Conservation (phyloP, 345 rosid genomes). For the Gossypium sturtianum region DNA sequence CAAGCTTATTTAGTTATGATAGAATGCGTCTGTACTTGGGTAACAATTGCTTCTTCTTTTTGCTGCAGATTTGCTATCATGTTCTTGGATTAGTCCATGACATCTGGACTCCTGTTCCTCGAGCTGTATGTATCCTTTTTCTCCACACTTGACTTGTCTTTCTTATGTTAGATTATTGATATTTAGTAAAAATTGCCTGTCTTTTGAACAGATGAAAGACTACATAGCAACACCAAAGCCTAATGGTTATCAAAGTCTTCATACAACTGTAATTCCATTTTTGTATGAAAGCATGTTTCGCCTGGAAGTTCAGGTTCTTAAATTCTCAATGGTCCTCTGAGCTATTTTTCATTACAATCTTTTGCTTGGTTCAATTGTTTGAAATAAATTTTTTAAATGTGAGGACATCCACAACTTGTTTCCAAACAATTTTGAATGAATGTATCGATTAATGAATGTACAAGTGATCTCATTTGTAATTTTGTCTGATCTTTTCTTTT, state of each 20-base stretch:
- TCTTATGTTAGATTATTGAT: constrained; percentile 2
- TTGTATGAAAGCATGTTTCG: constrained; percentile 88
- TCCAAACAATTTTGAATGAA: not conserved
- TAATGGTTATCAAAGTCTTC: constrained; percentile 97
- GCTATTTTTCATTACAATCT: not conserved
- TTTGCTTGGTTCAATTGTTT: not conserved
- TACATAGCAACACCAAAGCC: constrained; percentile 98
- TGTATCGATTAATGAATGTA: not conserved
- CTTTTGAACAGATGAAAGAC: constrained; percentile 73
- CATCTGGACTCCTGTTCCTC: constrained; percentile 95
- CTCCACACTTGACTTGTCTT: constrained; percentile 7
- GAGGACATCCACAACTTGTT: not conserved
- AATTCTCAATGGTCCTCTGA: not conserved
- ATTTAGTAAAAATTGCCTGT: constrained; percentile 9
- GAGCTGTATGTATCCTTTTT: constrained; percentile 54
- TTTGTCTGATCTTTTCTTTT: not conserved
- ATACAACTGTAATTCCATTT: constrained; percentile 86
- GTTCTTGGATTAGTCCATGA: constrained; percentile 93
- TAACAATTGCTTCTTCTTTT: not conserved
- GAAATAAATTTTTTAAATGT: not conserved
- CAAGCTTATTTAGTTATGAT: not conserved
- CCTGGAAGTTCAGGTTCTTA: constrained; percentile 72
- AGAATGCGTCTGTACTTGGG: not conserved
- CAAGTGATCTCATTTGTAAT: not conserved
- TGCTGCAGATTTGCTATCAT: constrained; percentile 96